A percentile compares a stretch with the other conserved stretches of the same genome.
Evolutionary conservation across 371 early-diverging fungal genomes (phyloP).

Genomic region (Apophysomyces sp.): DNA sequence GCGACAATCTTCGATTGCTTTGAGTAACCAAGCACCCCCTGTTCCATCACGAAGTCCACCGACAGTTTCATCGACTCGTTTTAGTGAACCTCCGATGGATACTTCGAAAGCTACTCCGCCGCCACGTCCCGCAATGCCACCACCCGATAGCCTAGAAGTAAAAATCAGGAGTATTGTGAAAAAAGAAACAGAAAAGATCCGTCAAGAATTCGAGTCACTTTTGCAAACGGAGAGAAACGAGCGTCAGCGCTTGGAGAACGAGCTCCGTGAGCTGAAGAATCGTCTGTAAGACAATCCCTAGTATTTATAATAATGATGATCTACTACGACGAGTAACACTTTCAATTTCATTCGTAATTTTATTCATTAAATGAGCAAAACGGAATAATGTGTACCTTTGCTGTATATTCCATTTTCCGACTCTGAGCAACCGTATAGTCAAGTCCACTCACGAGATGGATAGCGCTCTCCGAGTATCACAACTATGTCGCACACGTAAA

Average conservation of each 20-base stretch:
- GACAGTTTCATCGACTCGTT: neutral
- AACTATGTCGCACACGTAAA: too few species aligned
- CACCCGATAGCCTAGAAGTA: conserved; percentile 31
- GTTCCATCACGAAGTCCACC: neutral
- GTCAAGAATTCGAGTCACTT: conserved; percentile 36
- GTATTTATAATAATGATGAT: neutral
- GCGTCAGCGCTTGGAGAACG: conserved; percentile 38
- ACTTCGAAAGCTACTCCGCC: neutral
- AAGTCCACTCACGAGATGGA: too few species aligned
- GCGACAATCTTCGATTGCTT: conserved; percentile 28
- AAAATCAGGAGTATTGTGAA: conserved; percentile 35
- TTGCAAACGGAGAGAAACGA: conserved; percentile 45
- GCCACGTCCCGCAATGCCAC: conserved; percentile 14
- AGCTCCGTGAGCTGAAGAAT: conserved; percentile 33
- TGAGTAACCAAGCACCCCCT: conserved; percentile 17
- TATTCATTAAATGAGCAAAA: too few species aligned
- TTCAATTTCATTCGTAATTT: too few species aligned
- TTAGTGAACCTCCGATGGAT: neutral
- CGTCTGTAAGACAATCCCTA: neutral
- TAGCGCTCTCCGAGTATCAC: too few species aligned
- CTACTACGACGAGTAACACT: too few species aligned
- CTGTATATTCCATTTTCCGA: too few species aligned
- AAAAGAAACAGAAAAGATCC: conserved; percentile 43
- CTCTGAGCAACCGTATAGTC: too few species aligned
- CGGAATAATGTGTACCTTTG: too few species aligned